Base-by-base conservation (phyloP, 1,139 yeast species). In the Geotrichum fermentans region DNA sequence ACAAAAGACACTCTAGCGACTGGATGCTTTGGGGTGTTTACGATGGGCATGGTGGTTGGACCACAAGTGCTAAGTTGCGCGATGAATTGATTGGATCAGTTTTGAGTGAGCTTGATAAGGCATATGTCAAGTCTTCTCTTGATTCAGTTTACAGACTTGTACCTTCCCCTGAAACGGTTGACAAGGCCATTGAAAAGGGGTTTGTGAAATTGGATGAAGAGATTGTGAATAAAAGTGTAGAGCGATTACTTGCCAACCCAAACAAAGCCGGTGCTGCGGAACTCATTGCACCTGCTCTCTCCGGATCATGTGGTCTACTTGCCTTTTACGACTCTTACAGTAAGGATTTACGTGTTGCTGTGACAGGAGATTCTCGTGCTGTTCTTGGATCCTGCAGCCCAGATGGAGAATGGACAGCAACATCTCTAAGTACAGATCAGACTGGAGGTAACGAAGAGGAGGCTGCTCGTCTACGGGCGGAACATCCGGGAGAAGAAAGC, bases 41-140 rank as follows among this genome's bases (percentile, higher is more conserved):
- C 64, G 98, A 92, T 66, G 99, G 99, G 10, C 99, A 92, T 66
- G 89, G 96, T 2, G 98, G 99, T 16, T 89, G 96, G 82, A 86
- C 87, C 53, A 94, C 98, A 1, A 82, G 94, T 53, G 79, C 88
- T 28, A 86, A 83, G 63, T 75, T 92, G 54, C 77, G 95, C 53
- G 94, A 87, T 56, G 82, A 82, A 56, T 73, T 92, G 59, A 81
- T 92, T 30, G 78, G 80, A 50, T 78, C 77, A 57, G 94, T 92
- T 14, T 78, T 89, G 14, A 73, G 76, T 28, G 95, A 89, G 60
- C 73, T 92, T 50, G 86, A 87, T 45, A 74, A 79, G 13, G 79
- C 78, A 10, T 84, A 82, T 68, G 77, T 77, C 56, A 56, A 67
- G 60, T 60, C 64, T 2, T 60, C 66, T 1, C 51, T 54, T 37